Base-by-base conservation (phyloP, 2,329 filamentous ascomycete genomes). In the Cercospora nicotianae region DNA sequence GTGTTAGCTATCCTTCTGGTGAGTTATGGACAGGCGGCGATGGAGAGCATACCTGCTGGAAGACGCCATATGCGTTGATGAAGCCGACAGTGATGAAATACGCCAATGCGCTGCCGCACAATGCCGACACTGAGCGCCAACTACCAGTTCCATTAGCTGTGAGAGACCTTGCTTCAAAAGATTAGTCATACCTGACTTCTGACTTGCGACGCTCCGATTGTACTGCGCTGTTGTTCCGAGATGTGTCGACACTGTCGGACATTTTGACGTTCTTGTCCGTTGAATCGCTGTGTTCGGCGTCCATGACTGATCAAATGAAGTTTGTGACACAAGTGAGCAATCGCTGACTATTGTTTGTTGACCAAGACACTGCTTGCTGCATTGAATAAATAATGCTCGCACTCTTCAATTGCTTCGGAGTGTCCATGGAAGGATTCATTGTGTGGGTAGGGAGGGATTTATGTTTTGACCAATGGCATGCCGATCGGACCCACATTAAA, bases 41-140 rank as follows among this genome's bases (percentile, higher is more conserved):
- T 2, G 31, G 28, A 9, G 20, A 45, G 30, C 58, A 26, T 60
- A 60, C 58, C 58, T 60, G 58, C 58, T 75, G 69, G 45, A 74
- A 73, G 30, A 75, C 66, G 9, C 74, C 72, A 45, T 65, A 76
- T 10, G 74, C 72, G 51, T 76, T 77, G 31, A 73, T 60, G 61
- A 75, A 74, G 6, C 75, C 75, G 3, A 75, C 70, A 20, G 73
- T 73, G 55, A 62, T 67, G 67, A 75, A 75, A 60, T 69, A 71
- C 1, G 69, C 65, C 31, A 70, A 61, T 6, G 67, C 66, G 6
- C 71, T 65, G n/a, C 72, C 73, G 12, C 63, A 63, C n/a, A 67
- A n/a, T 12, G 67, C 70, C 16, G 69, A 61, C 5, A 64, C 67
- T 3, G 71, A 73, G n/a, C 70, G 67, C 30, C 64, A 33, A 59